Base-by-base conservation (phyloP, 2,329 filamentous ascomycete genomes). In the Aspergillus quadrilineatus region DNA sequence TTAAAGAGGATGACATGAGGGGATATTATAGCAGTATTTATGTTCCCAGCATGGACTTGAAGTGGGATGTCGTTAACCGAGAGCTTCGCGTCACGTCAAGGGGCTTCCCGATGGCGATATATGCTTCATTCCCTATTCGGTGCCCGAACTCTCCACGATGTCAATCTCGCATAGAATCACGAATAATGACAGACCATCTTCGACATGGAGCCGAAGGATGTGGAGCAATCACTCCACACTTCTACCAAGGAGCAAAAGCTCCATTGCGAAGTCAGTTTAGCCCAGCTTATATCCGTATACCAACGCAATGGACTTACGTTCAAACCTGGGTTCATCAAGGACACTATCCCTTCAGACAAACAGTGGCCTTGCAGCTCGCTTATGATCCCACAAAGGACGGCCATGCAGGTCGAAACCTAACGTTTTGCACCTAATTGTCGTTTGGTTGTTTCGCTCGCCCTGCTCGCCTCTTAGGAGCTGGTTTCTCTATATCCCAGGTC, bases 61-160 rank as follows among this genome's bases (percentile, higher is more conserved):
- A 12, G 41, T 44, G 41, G 17, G 41, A 44, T 44, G 41, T 45
- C 43, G 43, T 45, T 29, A 14, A 34, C 29, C 29, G 46, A 28
- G 46, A 39, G 9, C 30, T 37, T 37, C 17, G 48, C n/a, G 34
- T 51, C 30, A 32, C 49, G 49, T 39, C 49, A 51, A 51, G 39
- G 17, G 28, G n/a, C 39, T 44, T 39, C 15, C 12, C 39, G 30
- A 51, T 51, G 37, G 39, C 49, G 50, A 41, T 36, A 45, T 53
- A 45, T 14, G 17, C 29, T 46, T 53, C 32, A 45, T 37, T 46
- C 32, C 50, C 14, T 29, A 39, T 45, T 53, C 10, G 49, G 39
- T 32, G 39, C 36, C 39, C 39, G 49, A 51, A 39, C 28, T 50
- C 48, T 50, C 48, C 48, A 50, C 36, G 26, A 39, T n/a, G 36